phyloP scores from a whole-genome alignment of 257 asterid genomes.

The Solanum infundibuliforme region DNA sequence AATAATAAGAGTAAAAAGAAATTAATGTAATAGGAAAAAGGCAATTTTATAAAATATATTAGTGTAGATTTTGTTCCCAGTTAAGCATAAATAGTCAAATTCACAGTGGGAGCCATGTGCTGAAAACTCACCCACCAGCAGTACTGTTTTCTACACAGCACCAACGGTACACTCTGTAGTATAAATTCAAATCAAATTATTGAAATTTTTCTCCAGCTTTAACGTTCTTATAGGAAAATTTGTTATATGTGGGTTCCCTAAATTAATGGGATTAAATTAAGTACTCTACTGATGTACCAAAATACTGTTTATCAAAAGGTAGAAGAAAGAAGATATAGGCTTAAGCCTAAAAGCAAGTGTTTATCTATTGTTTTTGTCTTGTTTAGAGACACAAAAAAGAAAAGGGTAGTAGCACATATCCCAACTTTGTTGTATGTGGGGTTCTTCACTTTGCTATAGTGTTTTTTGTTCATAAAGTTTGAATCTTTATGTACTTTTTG shows the following conservation, averaged over 20 bases:
- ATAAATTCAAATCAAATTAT: background rate
- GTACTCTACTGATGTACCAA: background rate
- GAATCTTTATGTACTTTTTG: slow-evolving; percentile 6
- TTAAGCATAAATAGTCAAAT: background rate
- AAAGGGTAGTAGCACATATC: background rate
- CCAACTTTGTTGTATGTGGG: background rate
- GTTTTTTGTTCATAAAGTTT: background rate
- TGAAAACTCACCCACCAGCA: background rate
- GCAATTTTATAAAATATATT: background rate
- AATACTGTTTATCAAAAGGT: background rate
- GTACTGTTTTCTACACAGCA: background rate
- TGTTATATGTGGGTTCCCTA: background rate
- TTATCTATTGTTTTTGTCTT: background rate
- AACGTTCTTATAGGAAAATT: background rate
- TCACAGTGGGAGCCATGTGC: background rate
- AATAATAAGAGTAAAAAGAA: background rate
- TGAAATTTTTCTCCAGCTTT: background rate
- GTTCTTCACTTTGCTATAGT: background rate
- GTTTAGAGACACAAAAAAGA: background rate
- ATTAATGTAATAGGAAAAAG: background rate
- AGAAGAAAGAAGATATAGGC: background rate
- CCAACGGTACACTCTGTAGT: background rate
- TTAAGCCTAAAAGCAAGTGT: background rate
- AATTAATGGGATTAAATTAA: background rate
- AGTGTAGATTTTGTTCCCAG: background rate